phyloP scores from a whole-genome alignment of 2,329 filamentous ascomycete species.

The Pseudogymnoascus sp. region DNA sequence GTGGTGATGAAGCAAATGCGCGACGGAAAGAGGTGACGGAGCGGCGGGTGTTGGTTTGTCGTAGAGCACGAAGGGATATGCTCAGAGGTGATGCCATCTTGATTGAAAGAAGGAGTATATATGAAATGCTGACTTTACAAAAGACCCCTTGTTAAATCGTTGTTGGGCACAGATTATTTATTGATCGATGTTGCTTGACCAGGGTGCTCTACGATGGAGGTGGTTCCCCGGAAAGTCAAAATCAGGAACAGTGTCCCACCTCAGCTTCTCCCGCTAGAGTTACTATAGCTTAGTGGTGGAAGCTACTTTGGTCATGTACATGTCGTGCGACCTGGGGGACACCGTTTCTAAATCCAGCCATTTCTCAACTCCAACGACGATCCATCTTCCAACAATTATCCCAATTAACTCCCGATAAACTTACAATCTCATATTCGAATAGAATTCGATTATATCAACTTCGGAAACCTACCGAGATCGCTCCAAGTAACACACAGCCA shows the following conservation, averaged over 20 bases:
- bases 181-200: not conserved
- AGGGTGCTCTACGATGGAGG: constrained; percentile 2
- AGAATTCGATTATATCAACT: constrained; percentile 2
- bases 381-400: constrained; percentile 1
- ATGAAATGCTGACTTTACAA: not conserved
- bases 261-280: constrained; percentile 8
- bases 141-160: not conserved
- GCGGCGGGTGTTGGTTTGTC: not conserved
- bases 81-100: not conserved
- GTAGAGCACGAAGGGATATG: not conserved
- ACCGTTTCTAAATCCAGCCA: constrained; percentile 8
- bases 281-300: constrained; percentile 3
- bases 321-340: constrained; percentile 11
- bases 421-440: not conserved
- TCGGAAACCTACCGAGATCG: not conserved
- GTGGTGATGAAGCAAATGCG: constrained; percentile 2
- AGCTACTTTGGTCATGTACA: constrained; percentile 1
- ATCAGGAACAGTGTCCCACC: not conserved
- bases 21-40: not conserved
- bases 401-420: not conserved
- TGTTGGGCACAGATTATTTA: not conserved
- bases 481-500: constrained; percentile 13
- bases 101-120: not conserved
- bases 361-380: constrained; percentile 8
- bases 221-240: constrained; percentile 9